Base-by-base conservation (phyloP, 805 yeast genomes). In the Vanderwaltozyma tropicalis region DNA sequence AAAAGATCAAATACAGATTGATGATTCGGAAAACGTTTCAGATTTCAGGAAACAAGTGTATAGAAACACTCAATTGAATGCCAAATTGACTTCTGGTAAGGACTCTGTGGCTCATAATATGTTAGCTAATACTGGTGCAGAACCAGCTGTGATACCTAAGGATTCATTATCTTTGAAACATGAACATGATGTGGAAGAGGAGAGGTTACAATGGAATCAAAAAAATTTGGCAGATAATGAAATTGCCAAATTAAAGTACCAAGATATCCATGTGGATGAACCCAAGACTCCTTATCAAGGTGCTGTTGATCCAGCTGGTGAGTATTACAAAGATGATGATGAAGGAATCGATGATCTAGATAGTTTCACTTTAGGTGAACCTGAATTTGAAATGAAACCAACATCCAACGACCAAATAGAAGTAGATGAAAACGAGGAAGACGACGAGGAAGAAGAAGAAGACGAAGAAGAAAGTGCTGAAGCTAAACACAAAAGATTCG, bases 211-310 rank as follows among this genome's bases (percentile, higher is more conserved):
- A 53, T 88, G 96, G 96, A 94, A 88, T 55, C 88, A 83, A 47
- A 66, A 78, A 43, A 88, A 88, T 51, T 59, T 88, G 38, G 73
- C 70, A 36, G 73, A 71, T 36, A 68, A 68, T 40, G 72, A 71
- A 35, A 57, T 72, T n/a, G 71, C 84, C 3, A 94, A 87, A 53
- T 82, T 75, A 55, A 84, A 80, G 48, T 57, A 55, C 31, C 66
- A 63, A 35, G 67, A 66, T 40, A 57, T 66, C 31, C 59, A 56
- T 40, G 85, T 88, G 31, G 94, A 85, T 53, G 96, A 88, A 57
- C 96, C 96, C 17, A 88, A 88, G 66, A 88, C 96, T 1, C 96
- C 96, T 5, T 88, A 81, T 52, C 94, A 84, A 55, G 94, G 92
- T 10, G 94, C 95, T 1, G 80, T 84, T 20, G 78, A 81, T 50